Percentiles rank a stretch among this genome's conserved stretches.
Conservation (phyloP, 2,329 filamentous ascomycete genomes). For the Stromatinia cepivora region DNA sequence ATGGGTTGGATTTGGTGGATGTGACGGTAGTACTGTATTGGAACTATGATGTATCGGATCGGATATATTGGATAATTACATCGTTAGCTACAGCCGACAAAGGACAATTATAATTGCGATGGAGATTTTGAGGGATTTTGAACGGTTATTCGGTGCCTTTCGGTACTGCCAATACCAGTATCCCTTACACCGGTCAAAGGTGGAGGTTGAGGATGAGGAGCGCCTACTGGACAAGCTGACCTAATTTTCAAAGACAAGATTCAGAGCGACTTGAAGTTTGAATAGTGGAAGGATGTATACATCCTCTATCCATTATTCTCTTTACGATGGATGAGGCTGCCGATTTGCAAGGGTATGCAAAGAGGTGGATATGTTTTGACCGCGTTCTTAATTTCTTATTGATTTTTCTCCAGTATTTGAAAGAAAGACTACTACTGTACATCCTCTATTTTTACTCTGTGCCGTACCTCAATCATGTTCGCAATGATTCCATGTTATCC, state of each 20-base stretch:
- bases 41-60: neutral
- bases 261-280: neutral
- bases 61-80: conserved; percentile 7
- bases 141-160: conserved; percentile 9
- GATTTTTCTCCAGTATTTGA: conserved; percentile 5
- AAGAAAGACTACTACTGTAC: neutral
- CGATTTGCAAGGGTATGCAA: conserved; percentile 7
- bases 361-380: conserved; percentile 16
- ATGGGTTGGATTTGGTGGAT: conserved; percentile 1
- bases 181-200: conserved; percentile 8
- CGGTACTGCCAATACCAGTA: conserved; percentile 14
- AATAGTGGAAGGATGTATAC: conserved; percentile 12
- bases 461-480: neutral
- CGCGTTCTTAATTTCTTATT: conserved; percentile 2
- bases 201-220: neutral
- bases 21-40: neutral
- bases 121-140: conserved; percentile 12
- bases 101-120: neutral
- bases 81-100: conserved; percentile 6
- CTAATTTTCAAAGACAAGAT: conserved; percentile 2
- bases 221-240: conserved; percentile 7
- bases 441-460: neutral
- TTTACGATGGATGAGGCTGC: conserved; percentile 12
- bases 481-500: neutral
- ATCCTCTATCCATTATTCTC: conserved; percentile 10